These are phyloP conservation scores for Nothopassalora personata DNA, from an alignment of 2,329 filamentous ascomycete genomes.

Conservation along the genomic window DNA sequence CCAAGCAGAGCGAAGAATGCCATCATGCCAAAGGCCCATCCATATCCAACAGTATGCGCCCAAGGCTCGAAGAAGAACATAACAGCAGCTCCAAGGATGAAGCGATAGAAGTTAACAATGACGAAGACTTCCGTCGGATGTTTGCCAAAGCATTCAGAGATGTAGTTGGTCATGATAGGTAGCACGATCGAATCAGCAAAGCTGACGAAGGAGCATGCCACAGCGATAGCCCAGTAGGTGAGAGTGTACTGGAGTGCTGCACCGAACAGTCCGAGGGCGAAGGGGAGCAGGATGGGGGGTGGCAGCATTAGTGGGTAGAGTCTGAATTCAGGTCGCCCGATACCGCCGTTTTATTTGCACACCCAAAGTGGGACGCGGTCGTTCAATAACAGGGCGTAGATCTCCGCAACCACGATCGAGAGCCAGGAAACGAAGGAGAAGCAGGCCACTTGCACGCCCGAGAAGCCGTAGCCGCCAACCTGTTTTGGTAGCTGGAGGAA, in stretches of 20 bases:
- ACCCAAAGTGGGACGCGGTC: slow-evolving; percentile 38
- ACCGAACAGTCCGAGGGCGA: slow-evolving; percentile 30
- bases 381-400: slow-evolving; percentile 37
- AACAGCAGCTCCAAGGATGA: slow-evolving; percentile 8
- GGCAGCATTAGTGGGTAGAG: slow-evolving; percentile 31
- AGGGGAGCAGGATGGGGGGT: slow-evolving; percentile 31
- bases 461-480: slow-evolving; percentile 41
- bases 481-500: slow-evolving; percentile 37
- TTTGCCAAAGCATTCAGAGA: slow-evolving; percentile 33
- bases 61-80: slow-evolving; percentile 11
- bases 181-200: slow-evolving; percentile 33
- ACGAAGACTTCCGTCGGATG: slow-evolving; percentile 36
- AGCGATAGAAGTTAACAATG: slow-evolving; percentile 30
- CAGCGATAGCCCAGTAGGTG: slow-evolving; percentile 38
- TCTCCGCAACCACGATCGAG: slow-evolving; percentile 34
- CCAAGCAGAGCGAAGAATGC: not conserved
- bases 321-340: slow-evolving; percentile 40
- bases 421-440: slow-evolving; percentile 41
- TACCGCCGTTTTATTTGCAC: slow-evolving; percentile 26
- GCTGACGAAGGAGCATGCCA: slow-evolving; percentile 39
- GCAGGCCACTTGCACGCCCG: slow-evolving; percentile 36
- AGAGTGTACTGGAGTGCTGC: slow-evolving; percentile 38
- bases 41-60: slow-evolving; percentile 6
- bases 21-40: slow-evolving; percentile 13
- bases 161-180: slow-evolving; percentile 33